phyloP scores from a whole-genome alignment of 208 protist species.

The Herpetomonas tarakana region DNA sequence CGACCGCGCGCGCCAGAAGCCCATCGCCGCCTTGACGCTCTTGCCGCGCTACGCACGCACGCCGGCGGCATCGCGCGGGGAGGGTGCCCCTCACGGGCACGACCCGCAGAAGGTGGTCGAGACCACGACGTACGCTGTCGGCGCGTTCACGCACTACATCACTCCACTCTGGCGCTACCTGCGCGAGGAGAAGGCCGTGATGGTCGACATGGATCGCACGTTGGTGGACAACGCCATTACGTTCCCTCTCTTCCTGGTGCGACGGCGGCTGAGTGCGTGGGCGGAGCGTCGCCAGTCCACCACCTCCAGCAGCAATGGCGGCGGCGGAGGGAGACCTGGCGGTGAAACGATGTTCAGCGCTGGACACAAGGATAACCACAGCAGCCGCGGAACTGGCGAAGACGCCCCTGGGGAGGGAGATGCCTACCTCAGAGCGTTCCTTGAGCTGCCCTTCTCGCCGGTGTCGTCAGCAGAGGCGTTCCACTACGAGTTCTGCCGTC shows the following conservation, averaged over 20 bases:
- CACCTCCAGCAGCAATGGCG: neutral
- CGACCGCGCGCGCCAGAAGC: constrained; percentile 36
- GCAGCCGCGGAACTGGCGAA: too few species aligned
- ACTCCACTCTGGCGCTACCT: constrained; percentile 53
- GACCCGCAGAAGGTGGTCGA: constrained; percentile 24
- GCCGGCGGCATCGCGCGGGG: neutral
- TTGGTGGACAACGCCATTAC: constrained; percentile 78
- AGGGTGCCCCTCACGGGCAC: neutral
- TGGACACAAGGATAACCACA: too few species aligned
- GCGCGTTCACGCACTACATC: constrained; percentile 58
- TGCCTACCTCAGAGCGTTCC: constrained; percentile 17
- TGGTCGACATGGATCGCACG: constrained; percentile 87
- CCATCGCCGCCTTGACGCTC: constrained; percentile 52
- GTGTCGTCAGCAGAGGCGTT: constrained; percentile 9
- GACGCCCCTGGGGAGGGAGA: too few species aligned
- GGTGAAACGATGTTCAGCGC: neutral
- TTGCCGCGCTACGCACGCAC: neutral
- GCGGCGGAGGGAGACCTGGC: neutral
- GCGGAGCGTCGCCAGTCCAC: neutral
- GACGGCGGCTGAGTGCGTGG: constrained; percentile 10
- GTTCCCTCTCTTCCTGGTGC: constrained; percentile 12
- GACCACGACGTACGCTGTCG: constrained; percentile 41
- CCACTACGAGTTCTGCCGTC: constrained; percentile 41
- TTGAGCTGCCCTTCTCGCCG: constrained; percentile 19
- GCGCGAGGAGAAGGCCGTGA: constrained; percentile 51